Percentiles rank a stretch among this genome's conserved stretches.
Conservation (phyloP, 139 green algal species). For the Parachlorella kessleri region DNA sequence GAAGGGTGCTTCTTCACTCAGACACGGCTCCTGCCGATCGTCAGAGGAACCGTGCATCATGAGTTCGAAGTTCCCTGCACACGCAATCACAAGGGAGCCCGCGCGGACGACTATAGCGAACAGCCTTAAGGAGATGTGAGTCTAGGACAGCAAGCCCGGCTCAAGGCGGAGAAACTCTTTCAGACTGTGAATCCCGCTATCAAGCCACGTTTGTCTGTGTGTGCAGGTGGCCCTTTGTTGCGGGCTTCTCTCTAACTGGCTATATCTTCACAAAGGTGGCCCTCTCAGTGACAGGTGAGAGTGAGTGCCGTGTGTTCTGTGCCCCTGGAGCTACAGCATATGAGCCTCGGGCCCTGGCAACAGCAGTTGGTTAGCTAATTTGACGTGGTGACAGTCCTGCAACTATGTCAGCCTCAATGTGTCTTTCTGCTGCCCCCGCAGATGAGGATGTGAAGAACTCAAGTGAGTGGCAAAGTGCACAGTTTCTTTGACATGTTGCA, state of each 20-base stretch:
- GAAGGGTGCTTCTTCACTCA: too few relatives aligned
- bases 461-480: neutral
- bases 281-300: conserved; percentile 39
- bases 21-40: too few relatives aligned
- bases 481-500: neutral
- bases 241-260: conserved; percentile 42
- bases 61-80: conserved; percentile 11
- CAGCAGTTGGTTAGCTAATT: too few relatives aligned
- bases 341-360: too few relatives aligned
- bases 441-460: conserved; percentile 46
- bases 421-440: conserved; percentile 11
- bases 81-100: conserved; percentile 31
- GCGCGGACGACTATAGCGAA: conserved; percentile 20
- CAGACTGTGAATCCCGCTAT: too few relatives aligned
- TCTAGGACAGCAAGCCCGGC: too few relatives aligned
- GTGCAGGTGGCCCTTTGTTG: conserved; percentile 56
- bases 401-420: neutral
- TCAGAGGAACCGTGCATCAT: too few relatives aligned
- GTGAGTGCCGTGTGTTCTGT: too few relatives aligned
- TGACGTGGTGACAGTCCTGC: too few relatives aligned
- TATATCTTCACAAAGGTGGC: conserved; percentile 47
- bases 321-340: too few relatives aligned
- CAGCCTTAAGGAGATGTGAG: conserved; percentile 46
- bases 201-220: too few relatives aligned
- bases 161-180: too few relatives aligned